phyloP scores from a whole-genome alignment of 768 basidiomycete species.

The Suillus discolor region DNA sequence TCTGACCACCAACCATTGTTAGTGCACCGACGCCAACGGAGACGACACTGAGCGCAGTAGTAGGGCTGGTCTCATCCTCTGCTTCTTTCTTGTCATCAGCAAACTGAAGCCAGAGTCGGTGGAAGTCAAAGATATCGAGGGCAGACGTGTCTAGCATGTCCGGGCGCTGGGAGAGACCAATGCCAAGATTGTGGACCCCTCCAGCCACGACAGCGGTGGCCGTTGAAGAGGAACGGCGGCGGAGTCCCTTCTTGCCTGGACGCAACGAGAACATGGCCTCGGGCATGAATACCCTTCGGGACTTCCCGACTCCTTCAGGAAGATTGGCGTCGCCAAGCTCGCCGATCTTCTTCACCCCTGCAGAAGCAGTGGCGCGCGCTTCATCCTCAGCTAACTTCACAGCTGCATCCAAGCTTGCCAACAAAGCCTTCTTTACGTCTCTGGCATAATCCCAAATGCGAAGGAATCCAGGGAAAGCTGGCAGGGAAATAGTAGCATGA shows the following conservation, averaged over 20 bases:
- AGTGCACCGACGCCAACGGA: constrained; percentile 83
- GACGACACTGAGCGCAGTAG: constrained; percentile 70
- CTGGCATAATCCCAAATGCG: constrained; percentile 84
- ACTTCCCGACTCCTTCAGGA: constrained; percentile 78
- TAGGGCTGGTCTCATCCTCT: constrained; percentile 42
- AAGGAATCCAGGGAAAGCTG: constrained; percentile 81
- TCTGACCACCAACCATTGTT: constrained; percentile 87
- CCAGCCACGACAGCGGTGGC: constrained; percentile 69
- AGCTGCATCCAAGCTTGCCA: constrained; percentile 80
- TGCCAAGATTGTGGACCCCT: constrained; percentile 77
- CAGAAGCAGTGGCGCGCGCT: constrained; percentile 65
- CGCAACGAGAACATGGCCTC: constrained; percentile 91
- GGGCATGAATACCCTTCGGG: constrained; percentile 88
- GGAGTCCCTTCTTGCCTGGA: constrained; percentile 42
- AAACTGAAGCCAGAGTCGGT: constrained; percentile 75
- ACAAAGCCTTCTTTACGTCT: constrained; percentile 75
- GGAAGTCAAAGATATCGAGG: constrained; percentile 84
- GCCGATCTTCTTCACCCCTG: constrained; percentile 66
- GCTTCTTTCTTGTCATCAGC: constrained; percentile 44
- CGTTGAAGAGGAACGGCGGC: constrained; percentile 36
- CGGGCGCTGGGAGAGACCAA: constrained; percentile 74
- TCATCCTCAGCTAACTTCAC: constrained; percentile 83
- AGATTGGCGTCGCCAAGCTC: constrained; percentile 77
- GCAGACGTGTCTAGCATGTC: constrained; percentile 82
- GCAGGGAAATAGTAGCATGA: constrained; percentile 50